A percentile compares a stretch with the other conserved stretches of the same genome.
Conservation (phyloP, 495 filamentous ascomycete species). For the Tricharina praecox region DNA sequence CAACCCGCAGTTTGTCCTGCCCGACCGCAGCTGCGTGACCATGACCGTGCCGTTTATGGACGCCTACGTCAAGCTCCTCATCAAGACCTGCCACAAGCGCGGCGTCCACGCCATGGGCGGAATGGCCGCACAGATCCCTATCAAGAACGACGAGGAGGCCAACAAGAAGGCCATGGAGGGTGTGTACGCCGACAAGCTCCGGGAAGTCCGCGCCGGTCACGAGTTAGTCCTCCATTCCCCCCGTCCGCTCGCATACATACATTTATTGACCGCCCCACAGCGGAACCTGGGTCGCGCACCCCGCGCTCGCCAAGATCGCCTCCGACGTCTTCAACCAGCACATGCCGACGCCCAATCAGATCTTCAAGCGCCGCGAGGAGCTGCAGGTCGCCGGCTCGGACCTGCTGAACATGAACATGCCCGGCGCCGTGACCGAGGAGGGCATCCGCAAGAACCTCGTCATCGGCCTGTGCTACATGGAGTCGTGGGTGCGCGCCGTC, state of each 20-base stretch:
- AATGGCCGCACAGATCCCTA: conserved; percentile 97
- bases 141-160: conserved; percentile 78
- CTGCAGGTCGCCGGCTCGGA: conserved; percentile 75
- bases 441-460: conserved; percentile 97
- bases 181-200: conserved; percentile 87
- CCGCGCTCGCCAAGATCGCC: conserved; percentile 76
- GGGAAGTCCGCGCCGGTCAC: conserved; percentile 87
- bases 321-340: conserved; percentile 92
- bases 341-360: conserved; percentile 98
- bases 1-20: conserved; percentile 80
- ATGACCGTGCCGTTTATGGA: conserved; percentile 99
- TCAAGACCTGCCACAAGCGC: conserved; percentile 91
- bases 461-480: conserved; percentile 96
- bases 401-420: conserved; percentile 95
- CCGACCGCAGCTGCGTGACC: conserved; percentile 77
- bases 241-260: background rate
- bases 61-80: conserved; percentile 84
- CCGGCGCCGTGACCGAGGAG: conserved; percentile 81
- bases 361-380: conserved; percentile 79
- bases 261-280: conserved; percentile 14
- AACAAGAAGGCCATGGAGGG: conserved; percentile 91
- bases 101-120: conserved; percentile 96
- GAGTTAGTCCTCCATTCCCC: conserved; percentile 41
- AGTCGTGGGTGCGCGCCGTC: conserved; percentile 87
- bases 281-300: conserved; percentile 63